These are phyloP conservation scores for Xylaria sp. DNA, from an alignment of 2,329 filamentous ascomycete species.

Conservation along the genomic window DNA sequence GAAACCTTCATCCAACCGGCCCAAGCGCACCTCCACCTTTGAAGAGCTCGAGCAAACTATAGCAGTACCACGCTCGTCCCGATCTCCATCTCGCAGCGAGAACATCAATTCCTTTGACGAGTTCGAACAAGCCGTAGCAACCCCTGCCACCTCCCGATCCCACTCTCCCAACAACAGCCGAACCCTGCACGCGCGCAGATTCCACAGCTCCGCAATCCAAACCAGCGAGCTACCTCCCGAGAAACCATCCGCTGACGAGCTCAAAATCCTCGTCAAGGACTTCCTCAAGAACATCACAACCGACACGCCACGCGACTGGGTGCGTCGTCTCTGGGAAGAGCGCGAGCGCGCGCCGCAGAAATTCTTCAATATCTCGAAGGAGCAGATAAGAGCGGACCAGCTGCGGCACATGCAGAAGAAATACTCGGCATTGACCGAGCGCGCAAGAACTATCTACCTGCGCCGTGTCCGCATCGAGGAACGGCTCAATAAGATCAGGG, in stretches of 20 bases:
- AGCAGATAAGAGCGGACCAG: background rate
- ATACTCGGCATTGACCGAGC: slow-evolving; percentile 10
- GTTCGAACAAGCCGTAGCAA: slow-evolving; percentile 16
- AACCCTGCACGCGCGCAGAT: background rate
- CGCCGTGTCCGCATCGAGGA: slow-evolving; percentile 11
- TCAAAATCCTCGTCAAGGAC: slow-evolving; percentile 16
- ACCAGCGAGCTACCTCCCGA: background rate
- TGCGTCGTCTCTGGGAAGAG: slow-evolving; percentile 14
- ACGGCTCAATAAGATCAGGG: background rate
- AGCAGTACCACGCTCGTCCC: background rate
- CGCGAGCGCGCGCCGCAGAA: slow-evolving; percentile 8
- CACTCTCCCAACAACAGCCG: background rate
- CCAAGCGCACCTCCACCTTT: slow-evolving; percentile 4
- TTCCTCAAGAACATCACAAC: slow-evolving; percentile 18
- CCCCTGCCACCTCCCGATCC: background rate
- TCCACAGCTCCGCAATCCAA: slow-evolving; percentile 5
- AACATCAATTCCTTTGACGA: slow-evolving; percentile 6
- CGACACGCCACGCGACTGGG: slow-evolving; percentile 10
- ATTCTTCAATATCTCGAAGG: slow-evolving; percentile 1
- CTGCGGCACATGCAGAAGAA: slow-evolving; percentile 1
- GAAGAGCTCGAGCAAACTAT: slow-evolving; percentile 16
- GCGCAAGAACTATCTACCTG: slow-evolving; percentile 8
- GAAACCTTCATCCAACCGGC: background rate
- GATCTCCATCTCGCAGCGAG: background rate
- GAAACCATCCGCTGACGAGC: background rate